Conservation (phyloP, 495 filamentous ascomycete species). For the Terfezia claveryi region DNA sequence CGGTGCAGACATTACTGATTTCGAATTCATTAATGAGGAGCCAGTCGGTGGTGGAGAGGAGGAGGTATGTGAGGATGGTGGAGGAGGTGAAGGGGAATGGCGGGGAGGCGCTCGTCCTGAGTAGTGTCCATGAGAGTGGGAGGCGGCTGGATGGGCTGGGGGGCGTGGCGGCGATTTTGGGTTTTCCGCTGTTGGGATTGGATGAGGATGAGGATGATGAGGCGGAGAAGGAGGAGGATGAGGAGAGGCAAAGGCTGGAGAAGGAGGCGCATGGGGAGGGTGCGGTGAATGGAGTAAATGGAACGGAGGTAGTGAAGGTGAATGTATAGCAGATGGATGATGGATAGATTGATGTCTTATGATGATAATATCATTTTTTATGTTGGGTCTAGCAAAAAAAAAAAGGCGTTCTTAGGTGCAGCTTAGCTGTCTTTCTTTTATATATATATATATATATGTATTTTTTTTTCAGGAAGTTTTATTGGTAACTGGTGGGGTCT, state of each 20-base stretch:
- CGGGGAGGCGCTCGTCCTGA: slow-evolving; percentile 69
- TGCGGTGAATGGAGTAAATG: no score
- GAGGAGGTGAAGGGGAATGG: slow-evolving; percentile 80
- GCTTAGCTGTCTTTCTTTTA: no score
- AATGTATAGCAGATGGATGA: no score
- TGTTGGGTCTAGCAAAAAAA: no score
- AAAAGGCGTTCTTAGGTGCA: no score
- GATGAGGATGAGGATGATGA: slow-evolving; percentile 46
- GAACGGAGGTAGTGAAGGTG: no score
- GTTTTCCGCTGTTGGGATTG: slow-evolving; percentile 60
- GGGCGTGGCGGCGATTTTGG: slow-evolving; percentile 72
- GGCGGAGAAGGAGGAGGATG: slow-evolving; percentile 9
- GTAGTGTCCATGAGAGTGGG: slow-evolving; percentile 87
- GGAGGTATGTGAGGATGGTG: slow-evolving; percentile 63
- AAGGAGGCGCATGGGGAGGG: no score
- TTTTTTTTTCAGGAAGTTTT: no score
- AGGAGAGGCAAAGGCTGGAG: neutral
- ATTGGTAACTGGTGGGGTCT: no score
- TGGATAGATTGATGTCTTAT: no score
- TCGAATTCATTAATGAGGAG: slow-evolving; percentile 69
- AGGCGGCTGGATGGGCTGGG: slow-evolving; percentile 65
- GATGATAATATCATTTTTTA: no score
- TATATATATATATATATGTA: no score
- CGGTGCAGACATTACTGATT: slow-evolving; percentile 68
- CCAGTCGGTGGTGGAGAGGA: slow-evolving; percentile 57